These are phyloP conservation scores for Ambrosia hybrid DNA, from an alignment of 140 eudicot genomes.

Conservation along the genomic window DNA sequence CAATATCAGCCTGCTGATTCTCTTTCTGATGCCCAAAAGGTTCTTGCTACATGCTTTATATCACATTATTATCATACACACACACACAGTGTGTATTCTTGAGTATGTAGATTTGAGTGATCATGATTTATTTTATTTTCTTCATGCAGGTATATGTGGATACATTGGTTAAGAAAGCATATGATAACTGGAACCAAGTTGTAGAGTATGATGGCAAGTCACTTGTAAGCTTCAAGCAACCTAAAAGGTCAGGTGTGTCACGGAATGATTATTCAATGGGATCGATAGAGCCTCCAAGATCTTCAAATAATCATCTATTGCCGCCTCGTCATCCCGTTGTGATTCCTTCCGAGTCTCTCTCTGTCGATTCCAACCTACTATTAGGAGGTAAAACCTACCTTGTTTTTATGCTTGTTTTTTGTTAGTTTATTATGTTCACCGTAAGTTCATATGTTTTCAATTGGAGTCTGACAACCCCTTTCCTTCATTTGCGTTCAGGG, in stretches of 20 bases:
- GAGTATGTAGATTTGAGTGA: background rate
- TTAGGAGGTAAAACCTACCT: constrained; percentile 51
- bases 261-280: constrained; percentile 46
- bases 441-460: background rate
- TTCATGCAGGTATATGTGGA: constrained; percentile 69
- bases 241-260: constrained; percentile 42
- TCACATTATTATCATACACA: background rate
- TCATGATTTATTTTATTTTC: background rate
- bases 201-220: constrained; percentile 94
- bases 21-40: constrained; percentile 94
- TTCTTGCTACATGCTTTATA: constrained; percentile 25
- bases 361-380: constrained; percentile 51
- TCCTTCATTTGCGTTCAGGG: constrained; percentile 44
- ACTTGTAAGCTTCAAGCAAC: constrained; percentile 62
- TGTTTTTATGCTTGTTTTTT: background rate
- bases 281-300: constrained; percentile 45
- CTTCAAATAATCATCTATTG: constrained; percentile 44
- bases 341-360: constrained; percentile 40
- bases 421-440: background rate
- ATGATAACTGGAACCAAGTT: constrained; percentile 88
- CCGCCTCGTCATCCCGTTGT: constrained; percentile 44
- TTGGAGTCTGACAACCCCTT: background rate
- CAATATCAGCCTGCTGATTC: constrained; percentile 76
- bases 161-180: constrained; percentile 77
- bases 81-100: background rate